A percentile compares a stretch with the other conserved stretches of the same genome.
phyloP scores from a whole-genome alignment of 108 stramenopile species.

The Conticribra weissflogii region DNA sequence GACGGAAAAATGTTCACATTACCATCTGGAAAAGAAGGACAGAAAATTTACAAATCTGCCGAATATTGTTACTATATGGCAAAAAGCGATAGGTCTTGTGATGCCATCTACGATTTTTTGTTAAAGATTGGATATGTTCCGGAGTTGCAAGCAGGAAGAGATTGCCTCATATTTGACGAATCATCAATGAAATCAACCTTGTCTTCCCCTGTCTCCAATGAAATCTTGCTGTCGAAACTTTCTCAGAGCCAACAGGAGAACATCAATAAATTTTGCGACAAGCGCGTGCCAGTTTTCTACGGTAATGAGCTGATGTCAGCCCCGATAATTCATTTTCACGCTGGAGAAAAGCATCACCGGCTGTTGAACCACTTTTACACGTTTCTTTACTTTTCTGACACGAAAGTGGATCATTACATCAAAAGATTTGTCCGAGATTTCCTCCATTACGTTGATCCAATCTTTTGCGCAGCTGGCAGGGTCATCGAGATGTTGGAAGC shows the following conservation, averaged over 20 bases:
- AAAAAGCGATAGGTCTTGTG: slow-evolving; percentile 36
- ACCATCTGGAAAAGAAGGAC: slow-evolving; percentile 16
- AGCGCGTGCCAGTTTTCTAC: slow-evolving; percentile 29
- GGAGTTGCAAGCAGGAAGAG: slow-evolving; percentile 38
- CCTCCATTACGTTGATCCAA: slow-evolving; percentile 79
- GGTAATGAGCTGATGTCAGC: slow-evolving; percentile 23
- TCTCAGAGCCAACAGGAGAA: slow-evolving; percentile 9
- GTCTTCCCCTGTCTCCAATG: not conserved
- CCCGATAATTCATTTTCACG: slow-evolving; percentile 68
- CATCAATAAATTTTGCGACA: slow-evolving; percentile 43
- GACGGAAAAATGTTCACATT: slow-evolving; percentile 11
- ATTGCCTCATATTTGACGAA: slow-evolving; percentile 72
- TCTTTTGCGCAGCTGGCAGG: slow-evolving; percentile 86
- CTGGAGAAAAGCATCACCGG: slow-evolving; percentile 61
- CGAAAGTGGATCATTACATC: slow-evolving; percentile 65
- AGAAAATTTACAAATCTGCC: slow-evolving; percentile 11
- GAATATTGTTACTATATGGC: slow-evolving; percentile 22
- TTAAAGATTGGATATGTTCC: slow-evolving; percentile 24
- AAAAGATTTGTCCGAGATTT: slow-evolving; percentile 88
- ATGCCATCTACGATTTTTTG: slow-evolving; percentile 31
- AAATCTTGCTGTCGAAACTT: slow-evolving; percentile 4
- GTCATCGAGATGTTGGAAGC: slow-evolving; percentile 74
- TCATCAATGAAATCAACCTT: slow-evolving; percentile 10
- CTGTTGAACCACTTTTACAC: slow-evolving; percentile 86
- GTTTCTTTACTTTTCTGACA: slow-evolving; percentile 76